phyloP scores from a whole-genome alignment of 2,329 filamentous ascomycete species.

The Clonostachys sp. region DNA sequence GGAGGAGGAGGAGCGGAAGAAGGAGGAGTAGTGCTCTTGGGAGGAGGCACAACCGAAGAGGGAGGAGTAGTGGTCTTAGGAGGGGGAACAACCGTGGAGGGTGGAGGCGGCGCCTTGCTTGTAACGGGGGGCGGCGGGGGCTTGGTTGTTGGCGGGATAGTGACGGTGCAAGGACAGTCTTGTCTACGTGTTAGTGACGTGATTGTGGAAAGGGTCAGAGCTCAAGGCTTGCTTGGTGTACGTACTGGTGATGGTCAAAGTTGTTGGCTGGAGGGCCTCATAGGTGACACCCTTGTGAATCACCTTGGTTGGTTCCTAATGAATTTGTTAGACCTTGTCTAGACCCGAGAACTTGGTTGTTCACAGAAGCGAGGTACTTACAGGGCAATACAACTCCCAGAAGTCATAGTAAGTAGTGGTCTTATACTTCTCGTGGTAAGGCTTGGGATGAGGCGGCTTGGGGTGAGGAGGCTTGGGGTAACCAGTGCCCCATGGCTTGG shows the following conservation, averaged over 20 bases:
- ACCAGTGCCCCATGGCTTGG: neutral
- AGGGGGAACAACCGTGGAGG: conserved; percentile 4
- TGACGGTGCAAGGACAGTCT: conserved; percentile 43
- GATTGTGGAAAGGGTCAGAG: neutral
- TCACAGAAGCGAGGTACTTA: neutral
- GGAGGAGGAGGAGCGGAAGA: neutral
- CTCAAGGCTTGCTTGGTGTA: neutral
- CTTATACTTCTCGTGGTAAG: neutral
- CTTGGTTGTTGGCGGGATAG: conserved; percentile 10
- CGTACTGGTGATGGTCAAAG: conserved; percentile 39
- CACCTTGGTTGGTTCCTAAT: conserved; percentile 29
- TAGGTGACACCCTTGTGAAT: conserved; percentile 34
- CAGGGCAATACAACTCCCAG: conserved; percentile 36
- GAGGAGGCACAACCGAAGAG: neutral
- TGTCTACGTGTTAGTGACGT: conserved; percentile 12
- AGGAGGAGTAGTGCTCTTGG: conserved; percentile 2
- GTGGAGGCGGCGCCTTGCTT: conserved; percentile 5
- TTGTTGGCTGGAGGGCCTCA: conserved; percentile 33
- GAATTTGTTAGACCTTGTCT: conserved; percentile 2
- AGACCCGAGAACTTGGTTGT: neutral
- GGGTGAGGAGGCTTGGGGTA: neutral
- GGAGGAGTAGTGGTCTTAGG: conserved; percentile 9
- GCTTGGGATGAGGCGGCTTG: neutral
- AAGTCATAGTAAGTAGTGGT: conserved; percentile 30
- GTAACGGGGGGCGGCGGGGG: neutral